phyloP scores from a whole-genome alignment of 202 grass and related monocot genomes.

The Brachypodium distachyon region DNA sequence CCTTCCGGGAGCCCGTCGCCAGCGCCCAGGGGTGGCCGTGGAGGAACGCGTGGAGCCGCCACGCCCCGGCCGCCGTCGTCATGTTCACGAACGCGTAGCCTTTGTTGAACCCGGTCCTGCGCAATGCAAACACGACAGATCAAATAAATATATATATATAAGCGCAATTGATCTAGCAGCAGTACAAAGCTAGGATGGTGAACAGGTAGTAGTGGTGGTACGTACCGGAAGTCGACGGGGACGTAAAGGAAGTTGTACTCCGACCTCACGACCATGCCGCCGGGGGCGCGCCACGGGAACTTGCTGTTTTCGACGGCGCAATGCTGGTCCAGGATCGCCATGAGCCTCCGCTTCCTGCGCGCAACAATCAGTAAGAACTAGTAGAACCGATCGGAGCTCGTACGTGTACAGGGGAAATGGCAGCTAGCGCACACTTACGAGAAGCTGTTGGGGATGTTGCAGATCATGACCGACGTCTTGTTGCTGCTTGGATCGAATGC shows the following conservation, averaged over 20 bases:
- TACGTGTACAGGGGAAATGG: too few relatives aligned
- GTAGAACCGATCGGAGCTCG: too few relatives aligned
- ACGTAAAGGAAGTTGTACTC: constrained; percentile 60
- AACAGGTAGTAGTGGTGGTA: too few relatives aligned
- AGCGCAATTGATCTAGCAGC: too few relatives aligned
- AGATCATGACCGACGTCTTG: constrained; percentile 17
- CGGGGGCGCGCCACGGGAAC: neutral
- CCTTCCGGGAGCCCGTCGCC: constrained; percentile 17
- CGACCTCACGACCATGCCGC: neutral
- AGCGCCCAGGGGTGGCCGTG: constrained; percentile 18
- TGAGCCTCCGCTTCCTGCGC: constrained; percentile 13
- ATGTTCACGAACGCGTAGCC: constrained; percentile 67
- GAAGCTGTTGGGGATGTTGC: constrained; percentile 33
- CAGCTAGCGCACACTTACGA: too few relatives aligned
- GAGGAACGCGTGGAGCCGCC: constrained; percentile 6
- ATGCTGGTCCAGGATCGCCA: constrained; percentile 28
- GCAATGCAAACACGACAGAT: neutral
- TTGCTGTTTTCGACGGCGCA: constrained; percentile 32
- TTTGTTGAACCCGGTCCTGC: constrained; percentile 31
- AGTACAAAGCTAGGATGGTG: neutral
- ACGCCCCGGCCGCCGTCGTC: constrained; percentile 26
- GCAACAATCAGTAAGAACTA: neutral
- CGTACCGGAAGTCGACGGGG: constrained; percentile 53
- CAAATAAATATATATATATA: neutral
- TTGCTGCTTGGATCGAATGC: neutral